Base-by-base conservation (phyloP, 1,284 basidiomycete genomes). In the Microbotryum lychnidis-dioicae region DNA sequence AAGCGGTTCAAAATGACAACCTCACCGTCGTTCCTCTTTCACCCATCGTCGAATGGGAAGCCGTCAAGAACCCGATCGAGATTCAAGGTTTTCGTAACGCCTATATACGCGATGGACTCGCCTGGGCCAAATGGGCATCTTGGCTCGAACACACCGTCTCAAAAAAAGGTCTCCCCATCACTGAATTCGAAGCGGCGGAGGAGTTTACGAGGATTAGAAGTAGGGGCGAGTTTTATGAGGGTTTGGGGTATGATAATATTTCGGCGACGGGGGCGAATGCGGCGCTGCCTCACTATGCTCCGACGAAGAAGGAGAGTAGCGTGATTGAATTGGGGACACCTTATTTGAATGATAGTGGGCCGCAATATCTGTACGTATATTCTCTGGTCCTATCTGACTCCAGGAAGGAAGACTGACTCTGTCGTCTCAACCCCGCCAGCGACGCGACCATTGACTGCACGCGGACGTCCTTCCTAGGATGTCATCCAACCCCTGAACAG, bases 401-500 rank as follows among this genome's bases (percentile, higher is more conserved):
- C 31, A 31, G 8, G 9, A 31, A 10, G 31, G 31, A 7, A 8
- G 7, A 31, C 9, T 31, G 31, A 50, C 29, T 4, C 18, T 50
- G 49, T 0, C 49, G 0, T 2, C 16, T 20, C 29, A 14, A 23
- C 29, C 23, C 16, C 23, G 20, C 61, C 75, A 79, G 80, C 67
- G 90, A 93, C 71, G 90, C 89, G 4, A 96, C 92, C 2, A 92
- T 91, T 75, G 91, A 97, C 75, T 93, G 90, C 10, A 93, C 91
- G 2, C 82, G 92, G 57, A 94, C 51, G 81, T 29, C 37, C 37
- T 42, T 42, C 12, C 37, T 42, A 3, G 37, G 37, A 6, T 16
- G 37, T 23, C 51, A 83, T 46, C 88, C 89, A 7, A 85, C 85
- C 6, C 69, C 80, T 2, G 87, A 91, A 68, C 86, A 92, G 75